These are phyloP conservation scores for Serendipita vermifera DNA, from an alignment of 768 basidiomycete genomes.

Conservation along the genomic window DNA sequence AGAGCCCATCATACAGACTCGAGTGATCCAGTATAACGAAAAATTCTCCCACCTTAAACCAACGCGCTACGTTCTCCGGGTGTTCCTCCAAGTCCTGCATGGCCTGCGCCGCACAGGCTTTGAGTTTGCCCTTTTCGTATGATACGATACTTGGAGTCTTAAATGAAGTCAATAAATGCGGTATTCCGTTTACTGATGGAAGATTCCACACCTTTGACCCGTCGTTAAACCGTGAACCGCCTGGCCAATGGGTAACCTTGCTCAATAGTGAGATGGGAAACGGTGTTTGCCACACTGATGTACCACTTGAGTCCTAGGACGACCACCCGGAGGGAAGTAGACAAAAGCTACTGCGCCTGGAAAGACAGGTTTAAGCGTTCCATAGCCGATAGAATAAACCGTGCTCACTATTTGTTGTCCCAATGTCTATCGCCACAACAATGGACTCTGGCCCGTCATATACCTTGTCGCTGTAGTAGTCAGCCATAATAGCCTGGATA, in stretches of 20 bases:
- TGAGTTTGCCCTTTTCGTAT: not conserved
- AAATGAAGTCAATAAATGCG: not conserved
- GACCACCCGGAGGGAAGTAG: not conserved
- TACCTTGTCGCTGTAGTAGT: too few relatives aligned
- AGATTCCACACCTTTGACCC: not conserved
- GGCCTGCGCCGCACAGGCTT: slow-evolving; percentile 5
- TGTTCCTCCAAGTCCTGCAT: not conserved
- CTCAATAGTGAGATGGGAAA: not conserved
- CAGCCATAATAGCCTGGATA: too few relatives aligned
- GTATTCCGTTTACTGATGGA: not conserved
- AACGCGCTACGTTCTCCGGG: not conserved
- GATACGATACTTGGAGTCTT: slow-evolving; percentile 6
- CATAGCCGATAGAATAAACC: not conserved
- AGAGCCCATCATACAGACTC: not conserved
- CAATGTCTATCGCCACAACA: slow-evolving; percentile 1
- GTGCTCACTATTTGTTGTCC: not conserved
- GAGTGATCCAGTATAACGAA: too few relatives aligned
- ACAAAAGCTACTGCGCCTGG: not conserved
- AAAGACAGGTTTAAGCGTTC: not conserved
- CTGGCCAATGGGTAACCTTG: slow-evolving; percentile 9
- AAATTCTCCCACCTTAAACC: slow-evolving; percentile 12
- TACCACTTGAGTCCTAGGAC: not conserved
- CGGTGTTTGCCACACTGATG: not conserved
- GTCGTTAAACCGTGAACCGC: not conserved
- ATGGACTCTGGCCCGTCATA: too few relatives aligned